Evolutionary conservation across 805 yeast genomes (phyloP).

Genomic region (Pichia nakasei): DNA sequence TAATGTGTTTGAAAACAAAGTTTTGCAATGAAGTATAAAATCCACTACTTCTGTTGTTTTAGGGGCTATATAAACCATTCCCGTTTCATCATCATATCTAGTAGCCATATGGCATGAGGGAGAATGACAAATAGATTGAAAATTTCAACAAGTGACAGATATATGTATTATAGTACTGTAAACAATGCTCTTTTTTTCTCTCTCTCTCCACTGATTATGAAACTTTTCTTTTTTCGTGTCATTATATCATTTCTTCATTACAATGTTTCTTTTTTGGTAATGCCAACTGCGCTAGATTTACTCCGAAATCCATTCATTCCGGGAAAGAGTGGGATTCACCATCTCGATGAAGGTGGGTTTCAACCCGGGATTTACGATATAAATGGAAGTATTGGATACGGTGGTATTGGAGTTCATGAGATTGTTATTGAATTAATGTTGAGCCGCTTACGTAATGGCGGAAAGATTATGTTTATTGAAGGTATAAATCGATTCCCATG

Average conservation of each 20-base stretch:
- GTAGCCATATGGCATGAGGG: too few relatives aligned
- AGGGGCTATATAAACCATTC: not conserved
- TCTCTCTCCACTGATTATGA: too few relatives aligned
- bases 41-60: not conserved
- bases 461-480: not conserved
- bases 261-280: too few relatives aligned
- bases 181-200: too few relatives aligned
- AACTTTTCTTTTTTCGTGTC: too few relatives aligned
- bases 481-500: not conserved
- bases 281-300: not conserved
- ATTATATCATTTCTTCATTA: too few relatives aligned
- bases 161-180: too few relatives aligned
- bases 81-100: not conserved
- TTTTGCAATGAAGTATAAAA: not conserved
- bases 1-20: slow-evolving; percentile 22
- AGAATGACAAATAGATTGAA: too few relatives aligned
- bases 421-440: not conserved
- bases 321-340: not conserved
- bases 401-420: not conserved
- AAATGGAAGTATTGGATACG: not conserved
- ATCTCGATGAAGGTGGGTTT: not conserved
- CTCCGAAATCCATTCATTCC: not conserved
- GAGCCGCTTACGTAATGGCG: not conserved
- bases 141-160: too few relatives aligned
- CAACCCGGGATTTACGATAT: not conserved